phyloP scores from a whole-genome alignment of 345 rosid species.

The Populus euphratica region DNA sequence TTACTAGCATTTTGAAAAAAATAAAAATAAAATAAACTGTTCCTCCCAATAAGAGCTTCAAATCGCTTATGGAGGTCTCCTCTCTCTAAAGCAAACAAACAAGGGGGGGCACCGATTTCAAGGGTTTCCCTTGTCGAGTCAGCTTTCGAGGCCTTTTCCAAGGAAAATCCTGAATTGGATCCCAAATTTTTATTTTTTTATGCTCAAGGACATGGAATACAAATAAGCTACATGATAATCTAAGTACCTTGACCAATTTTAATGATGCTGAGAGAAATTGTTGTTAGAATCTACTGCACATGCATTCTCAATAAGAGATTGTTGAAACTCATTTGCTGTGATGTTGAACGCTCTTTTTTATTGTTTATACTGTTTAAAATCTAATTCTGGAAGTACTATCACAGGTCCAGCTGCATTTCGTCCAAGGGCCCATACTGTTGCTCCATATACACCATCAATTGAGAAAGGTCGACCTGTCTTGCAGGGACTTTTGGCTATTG shows the following conservation, averaged over 20 bases:
- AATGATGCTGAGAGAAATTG: not conserved
- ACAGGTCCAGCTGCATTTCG: slow-evolving; percentile 99
- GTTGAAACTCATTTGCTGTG: not conserved
- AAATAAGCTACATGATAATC: not conserved
- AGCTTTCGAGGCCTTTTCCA: no score
- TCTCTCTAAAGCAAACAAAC: no score
- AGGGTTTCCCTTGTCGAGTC: no score
- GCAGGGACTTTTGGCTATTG: slow-evolving; percentile 95
- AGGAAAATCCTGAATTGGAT: no score
- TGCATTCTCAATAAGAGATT: slow-evolving; percentile 1
- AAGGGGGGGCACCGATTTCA: no score
- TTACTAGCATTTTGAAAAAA: not conserved
- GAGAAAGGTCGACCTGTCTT: slow-evolving; percentile 98
- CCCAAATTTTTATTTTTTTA: not conserved
- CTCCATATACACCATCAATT: slow-evolving; percentile 58
- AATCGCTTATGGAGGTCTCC: no score
- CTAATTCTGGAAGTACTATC: slow-evolving; percentile 18
- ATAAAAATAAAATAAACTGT: not conserved
- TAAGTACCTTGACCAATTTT: not conserved
- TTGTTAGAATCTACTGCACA: not conserved
- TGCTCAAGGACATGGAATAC: not conserved
- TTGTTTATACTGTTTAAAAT: slow-evolving; percentile 3
- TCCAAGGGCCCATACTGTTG: slow-evolving; percentile 65
- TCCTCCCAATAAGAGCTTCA: no score
- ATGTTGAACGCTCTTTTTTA: not conserved